Evolutionary conservation across 495 filamentous ascomycete genomes (phyloP).

Genomic region (Pyrenopolyporus hunteri): DNA sequence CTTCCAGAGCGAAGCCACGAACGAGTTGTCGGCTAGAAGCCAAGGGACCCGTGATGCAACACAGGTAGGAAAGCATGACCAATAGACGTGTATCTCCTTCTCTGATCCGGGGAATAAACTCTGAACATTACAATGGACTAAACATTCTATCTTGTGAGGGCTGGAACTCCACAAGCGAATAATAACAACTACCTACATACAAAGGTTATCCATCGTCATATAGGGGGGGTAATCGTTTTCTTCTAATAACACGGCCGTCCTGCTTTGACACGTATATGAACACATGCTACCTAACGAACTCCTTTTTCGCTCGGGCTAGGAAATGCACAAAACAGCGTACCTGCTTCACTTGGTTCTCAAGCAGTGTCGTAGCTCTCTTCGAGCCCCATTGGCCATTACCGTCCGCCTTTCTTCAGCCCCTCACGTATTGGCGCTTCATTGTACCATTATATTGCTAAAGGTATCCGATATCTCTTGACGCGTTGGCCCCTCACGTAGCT

Average conservation of each 20-base stretch:
- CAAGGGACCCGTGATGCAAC: too few relatives aligned
- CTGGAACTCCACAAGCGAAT: conserved; percentile 4
- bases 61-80: neutral
- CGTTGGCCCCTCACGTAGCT: conserved; percentile 44
- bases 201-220: conserved; percentile 20
- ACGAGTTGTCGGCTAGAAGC: neutral
- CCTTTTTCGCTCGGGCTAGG: conserved; percentile 31
- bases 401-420: neutral
- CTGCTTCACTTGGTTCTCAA: conserved; percentile 21
- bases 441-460: conserved; percentile 59
- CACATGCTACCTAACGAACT: conserved; percentile 37
- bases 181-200: conserved; percentile 15
- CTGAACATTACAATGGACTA: conserved; percentile 11
- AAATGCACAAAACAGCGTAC: conserved; percentile 35
- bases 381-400: conserved; percentile 10
- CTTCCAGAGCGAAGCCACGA: neutral
- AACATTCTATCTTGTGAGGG: conserved; percentile 10
- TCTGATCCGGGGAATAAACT: conserved; percentile 1
- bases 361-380: conserved; percentile 17
- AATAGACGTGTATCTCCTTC: neutral
- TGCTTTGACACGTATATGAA: conserved; percentile 20
- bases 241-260: conserved; percentile 29
- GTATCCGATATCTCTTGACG: conserved; percentile 53
- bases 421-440: conserved; percentile 30
- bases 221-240: conserved; percentile 16